A percentile compares a stretch with the other conserved stretches of the same genome.
Conservation (phyloP, 371 early-diverging fungal genomes). For the Apophysomyces sp. region DNA sequence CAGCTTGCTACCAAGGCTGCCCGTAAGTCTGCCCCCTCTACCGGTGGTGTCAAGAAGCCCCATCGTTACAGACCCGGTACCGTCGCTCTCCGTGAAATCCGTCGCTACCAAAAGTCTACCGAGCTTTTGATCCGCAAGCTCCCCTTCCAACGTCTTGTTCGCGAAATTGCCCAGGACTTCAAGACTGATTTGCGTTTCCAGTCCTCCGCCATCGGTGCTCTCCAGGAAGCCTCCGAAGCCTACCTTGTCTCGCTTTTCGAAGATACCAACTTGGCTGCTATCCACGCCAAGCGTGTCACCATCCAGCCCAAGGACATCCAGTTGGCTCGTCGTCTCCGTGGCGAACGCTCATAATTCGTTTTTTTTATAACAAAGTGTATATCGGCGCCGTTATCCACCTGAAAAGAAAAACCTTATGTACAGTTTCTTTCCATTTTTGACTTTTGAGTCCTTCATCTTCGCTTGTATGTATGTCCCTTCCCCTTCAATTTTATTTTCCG, state of each 20-base stretch:
- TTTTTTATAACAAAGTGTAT: slow-evolving; percentile 4
- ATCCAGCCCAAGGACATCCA: slow-evolving; percentile 99
- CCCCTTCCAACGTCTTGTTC: slow-evolving; percentile 98
- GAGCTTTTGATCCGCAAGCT: slow-evolving; percentile 98
- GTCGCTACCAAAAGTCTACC: slow-evolving; percentile 97
- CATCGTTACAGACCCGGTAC: slow-evolving; percentile 87
- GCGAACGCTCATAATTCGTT: slow-evolving; percentile 75
- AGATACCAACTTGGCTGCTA: slow-evolving; percentile 98
- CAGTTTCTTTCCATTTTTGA: slow-evolving; percentile 5
- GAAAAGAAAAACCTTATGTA: slow-evolving; percentile 5
- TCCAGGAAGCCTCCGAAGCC: slow-evolving; percentile 99
- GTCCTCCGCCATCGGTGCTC: slow-evolving; percentile 94
- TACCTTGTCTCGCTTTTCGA: slow-evolving; percentile 96
- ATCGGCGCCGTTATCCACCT: slow-evolving; percentile 3
- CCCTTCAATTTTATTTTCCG: background rate
- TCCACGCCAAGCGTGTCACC: slow-evolving; percentile 99
- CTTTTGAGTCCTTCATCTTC: background rate
- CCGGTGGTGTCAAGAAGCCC: slow-evolving; percentile 73
- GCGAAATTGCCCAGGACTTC: slow-evolving; percentile 95
- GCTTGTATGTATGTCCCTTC: slow-evolving; percentile 3
- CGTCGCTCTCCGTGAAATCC: slow-evolving; percentile 95
- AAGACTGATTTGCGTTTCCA: slow-evolving; percentile 98
- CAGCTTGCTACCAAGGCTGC: slow-evolving; percentile 96
- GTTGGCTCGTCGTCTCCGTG: slow-evolving; percentile 95
- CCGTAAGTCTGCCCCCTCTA: slow-evolving; percentile 51